Percentiles rank a stretch among this genome's conserved stretches.
phyloP scores from a whole-genome alignment of 2,329 filamentous ascomycete genomes.

The Fusarium citri region DNA sequence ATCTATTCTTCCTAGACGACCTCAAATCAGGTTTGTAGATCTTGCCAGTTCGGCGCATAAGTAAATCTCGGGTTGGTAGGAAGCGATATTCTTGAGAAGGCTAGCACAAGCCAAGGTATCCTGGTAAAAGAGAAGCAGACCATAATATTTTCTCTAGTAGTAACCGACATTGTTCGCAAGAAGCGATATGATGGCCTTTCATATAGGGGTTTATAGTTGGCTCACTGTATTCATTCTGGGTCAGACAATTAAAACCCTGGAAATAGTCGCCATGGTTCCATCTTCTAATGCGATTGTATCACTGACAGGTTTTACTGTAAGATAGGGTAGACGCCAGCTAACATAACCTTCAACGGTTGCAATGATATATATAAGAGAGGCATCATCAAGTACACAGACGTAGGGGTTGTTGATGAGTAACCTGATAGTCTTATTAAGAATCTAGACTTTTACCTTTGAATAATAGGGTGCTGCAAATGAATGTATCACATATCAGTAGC shows the following conservation, averaged over 20 bases:
- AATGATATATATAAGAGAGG: not conserved
- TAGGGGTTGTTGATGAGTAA: not conserved
- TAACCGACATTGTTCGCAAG: not conserved
- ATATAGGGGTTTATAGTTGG: not conserved
- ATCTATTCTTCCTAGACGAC: not conserved
- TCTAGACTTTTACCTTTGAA: not conserved
- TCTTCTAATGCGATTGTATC: not conserved
- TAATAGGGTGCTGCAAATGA: too few species aligned
- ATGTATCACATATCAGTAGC: not conserved
- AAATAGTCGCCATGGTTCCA: not conserved
- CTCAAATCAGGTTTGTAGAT: not conserved
- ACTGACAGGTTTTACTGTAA: not conserved
- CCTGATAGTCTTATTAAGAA: too few species aligned
- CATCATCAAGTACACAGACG: not conserved
- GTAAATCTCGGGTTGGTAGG: not conserved
- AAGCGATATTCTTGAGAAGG: not conserved
- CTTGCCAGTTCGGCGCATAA: not conserved
- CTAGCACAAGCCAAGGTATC: not conserved
- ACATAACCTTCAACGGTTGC: not conserved
- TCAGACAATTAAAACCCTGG: not conserved
- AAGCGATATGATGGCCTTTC: not conserved
- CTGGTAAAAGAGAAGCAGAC: not conserved
- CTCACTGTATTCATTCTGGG: not conserved
- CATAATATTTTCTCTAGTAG: not conserved
- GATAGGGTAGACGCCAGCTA: not conserved